Base-by-base conservation (phyloP, 495 filamentous ascomycete genomes). In the Gamarada debralockiae region DNA sequence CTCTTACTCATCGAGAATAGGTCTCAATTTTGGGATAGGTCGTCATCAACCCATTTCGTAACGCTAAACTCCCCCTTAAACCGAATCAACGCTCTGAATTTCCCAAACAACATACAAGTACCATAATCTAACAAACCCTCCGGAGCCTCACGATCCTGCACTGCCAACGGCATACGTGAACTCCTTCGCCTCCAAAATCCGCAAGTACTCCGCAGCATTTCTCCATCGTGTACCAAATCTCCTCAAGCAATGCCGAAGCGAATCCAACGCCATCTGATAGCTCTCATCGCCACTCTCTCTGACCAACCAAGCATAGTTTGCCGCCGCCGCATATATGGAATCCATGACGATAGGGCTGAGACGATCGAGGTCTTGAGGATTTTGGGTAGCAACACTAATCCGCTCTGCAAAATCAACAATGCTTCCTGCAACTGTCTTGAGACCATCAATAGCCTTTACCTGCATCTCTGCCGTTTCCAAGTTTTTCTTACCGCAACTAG, bases 231-330 rank as follows among this genome's bases (percentile, higher is more conserved):
- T 34, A 31, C 67, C 57, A 31, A 67, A 57, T 27, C 50, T 55
- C 12, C 46, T 29, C 39, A 73, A 45, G 24, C 55, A 39, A 43
- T 65, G 54, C 27, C 60, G 59, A 1, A 72, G 45, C 21, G 60
- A 57, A 18, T 60, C 58, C 25, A 71, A 34, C 8, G 57, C 56
- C 22, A 56, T 56, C 36, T 53, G 52, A 40, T 53, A 63, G 48
- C 45, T 12, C 48, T 46, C 10, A 37, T 56, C 55, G 1, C 61
- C 61, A n/a, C 48, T 61, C 38, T 64, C 58, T 25, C 61, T 33
- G 9, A 68, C 67, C 42, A 67, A 48, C 68, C 68, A 70, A 0
- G 64, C 64, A 54, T 65, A 71, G 44, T 66, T 71, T 10, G 61
- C 46, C 2, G 66, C 65, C 21, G 61, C 65, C 22, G 65, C 53